A percentile compares a stretch with the other conserved stretches of the same genome.
Evolutionary conservation across 441 rosid genomes (phyloP).

Genomic region (Populus hybrid): DNA sequence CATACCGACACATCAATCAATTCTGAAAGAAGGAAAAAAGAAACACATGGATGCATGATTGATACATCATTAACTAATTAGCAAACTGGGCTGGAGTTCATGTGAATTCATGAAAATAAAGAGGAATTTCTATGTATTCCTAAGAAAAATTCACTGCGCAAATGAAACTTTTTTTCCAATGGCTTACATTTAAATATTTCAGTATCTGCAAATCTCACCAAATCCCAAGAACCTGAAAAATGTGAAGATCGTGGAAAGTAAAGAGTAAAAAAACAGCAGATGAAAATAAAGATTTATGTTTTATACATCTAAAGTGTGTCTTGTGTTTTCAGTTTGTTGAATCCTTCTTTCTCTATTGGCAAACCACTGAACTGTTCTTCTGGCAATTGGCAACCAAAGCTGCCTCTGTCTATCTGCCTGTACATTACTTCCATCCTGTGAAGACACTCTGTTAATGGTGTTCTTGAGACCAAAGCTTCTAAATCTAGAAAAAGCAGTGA

Average conservation of each 20-base stretch:
- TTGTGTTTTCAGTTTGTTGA: constrained; percentile 29
- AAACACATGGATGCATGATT: not conserved
- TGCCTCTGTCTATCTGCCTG: constrained; percentile 56
- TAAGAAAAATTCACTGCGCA: not conserved
- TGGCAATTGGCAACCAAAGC: constrained; percentile 81
- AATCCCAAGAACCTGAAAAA: not conserved
- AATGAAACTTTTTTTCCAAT: not conserved
- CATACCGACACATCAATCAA: not conserved
- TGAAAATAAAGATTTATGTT: constrained; percentile 1
- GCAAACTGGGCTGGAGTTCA: not conserved
- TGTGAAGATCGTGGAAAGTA: not conserved
- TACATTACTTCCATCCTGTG: constrained; percentile 23
- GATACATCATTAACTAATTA: not conserved
- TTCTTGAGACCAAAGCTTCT: constrained; percentile 25
- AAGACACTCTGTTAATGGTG: constrained; percentile 26
- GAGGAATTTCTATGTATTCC: not conserved
- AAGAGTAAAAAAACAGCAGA: not conserved
- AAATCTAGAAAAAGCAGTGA: constrained; percentile 48
- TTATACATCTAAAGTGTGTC: constrained; percentile 25
- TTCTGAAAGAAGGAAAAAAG: not conserved
- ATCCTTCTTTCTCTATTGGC: constrained; percentile 61
- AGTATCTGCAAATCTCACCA: not conserved
- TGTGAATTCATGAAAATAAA: not conserved
- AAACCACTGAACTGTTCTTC: constrained; percentile 77
- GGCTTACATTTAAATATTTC: not conserved